Evolutionary conservation across 2,329 filamentous ascomycete genomes (phyloP), one percentile per base, ranked within the genome.

Genomic region (Diaporthe destruens): DNA sequence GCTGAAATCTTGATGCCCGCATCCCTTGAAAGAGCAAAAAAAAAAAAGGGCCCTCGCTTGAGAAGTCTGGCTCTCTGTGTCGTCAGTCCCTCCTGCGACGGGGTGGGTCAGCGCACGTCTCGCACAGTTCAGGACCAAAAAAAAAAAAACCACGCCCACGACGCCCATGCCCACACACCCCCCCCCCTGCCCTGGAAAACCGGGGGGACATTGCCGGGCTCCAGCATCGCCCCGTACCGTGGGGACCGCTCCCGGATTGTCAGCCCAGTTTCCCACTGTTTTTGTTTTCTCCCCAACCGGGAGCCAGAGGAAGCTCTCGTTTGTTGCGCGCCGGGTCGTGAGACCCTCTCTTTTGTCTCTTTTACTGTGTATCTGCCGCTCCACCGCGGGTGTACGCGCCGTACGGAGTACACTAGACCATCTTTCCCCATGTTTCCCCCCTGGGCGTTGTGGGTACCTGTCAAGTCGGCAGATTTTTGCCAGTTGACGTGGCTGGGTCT

Each of bases 391-490:
- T 71, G 69, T 65, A 51, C 70, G 69, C 57, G 61, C 72, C 59
- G 29, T 29, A 29, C 29, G 29, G 29, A 29, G 63, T 25, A 36
- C 32, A 39, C 57, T 25, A 36, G 42, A 39, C 57, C 71, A 70
- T 57, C 51, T 65, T 65, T 49, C 53, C 71, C 68, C 68, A 54
- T 61, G 61, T 61, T 66, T 61, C 25, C 47, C 59, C 54, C 53
- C 56, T 55, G 42, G 55, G 44, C 18, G 25, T 59, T 61, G 63
- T 39, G 59, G 69, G 59, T 71, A 73, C 72, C 72, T 74, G 72
- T 72, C 72, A 74, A 69, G 39, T 63, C 72, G 72, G 72, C 69
- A 68, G 66, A 68, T 72, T 56, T 72, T 66, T 54, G 61, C 63
- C 63, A 65, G 66, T 72, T 57, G 57, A 69, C 42, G 47, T 61